A percentile compares a stretch with the other conserved stretches of the same genome.
Conservation (phyloP, 371 early-diverging fungal species). For the Mortierella sp. region DNA sequence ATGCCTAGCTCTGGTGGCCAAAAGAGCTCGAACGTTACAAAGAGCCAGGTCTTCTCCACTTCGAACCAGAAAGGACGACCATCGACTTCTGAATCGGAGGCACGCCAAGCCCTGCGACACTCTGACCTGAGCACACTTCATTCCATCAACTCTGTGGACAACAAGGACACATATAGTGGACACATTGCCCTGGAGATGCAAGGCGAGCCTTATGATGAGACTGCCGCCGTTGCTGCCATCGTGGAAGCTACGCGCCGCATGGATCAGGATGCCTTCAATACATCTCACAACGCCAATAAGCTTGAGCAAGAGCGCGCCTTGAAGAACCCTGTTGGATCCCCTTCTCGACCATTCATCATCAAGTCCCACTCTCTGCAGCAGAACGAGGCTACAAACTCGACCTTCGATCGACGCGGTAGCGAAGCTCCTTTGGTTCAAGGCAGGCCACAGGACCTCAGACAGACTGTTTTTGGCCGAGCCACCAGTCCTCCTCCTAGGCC, state of each 20-base stretch:
- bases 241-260: slow-evolving; percentile 16
- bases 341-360: slow-evolving; percentile 20
- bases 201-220: slow-evolving; percentile 2
- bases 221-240: slow-evolving; percentile 6
- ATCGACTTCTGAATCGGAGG: slow-evolving; percentile 17
- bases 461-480: slow-evolving; percentile 25
- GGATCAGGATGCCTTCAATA: slow-evolving; percentile 16
- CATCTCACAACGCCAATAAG: slow-evolving; percentile 18
- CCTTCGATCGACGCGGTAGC: slow-evolving; percentile 19
- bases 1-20: slow-evolving; percentile 14
- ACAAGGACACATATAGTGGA: too few relatives aligned
- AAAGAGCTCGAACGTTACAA: slow-evolving; percentile 17
- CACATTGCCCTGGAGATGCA: slow-evolving; percentile 1
- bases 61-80: slow-evolving; percentile 10
- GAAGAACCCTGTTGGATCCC: slow-evolving; percentile 7
- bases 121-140: slow-evolving; percentile 38
- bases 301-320: slow-evolving; percentile 13
- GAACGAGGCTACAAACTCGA: not conserved
- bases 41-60: slow-evolving; percentile 25
- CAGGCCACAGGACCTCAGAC: slow-evolving; percentile 17
- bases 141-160: too few relatives aligned
- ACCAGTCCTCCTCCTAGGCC: slow-evolving; percentile 11
- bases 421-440: slow-evolving; percentile 6
- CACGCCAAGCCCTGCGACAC: slow-evolving; percentile 17
- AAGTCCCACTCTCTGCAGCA: not conserved